A percentile compares a stretch with the other conserved stretches of the same genome.
phyloP scores from a whole-genome alignment of 495 filamentous ascomycete genomes.

The Neurospora sp. region DNA sequence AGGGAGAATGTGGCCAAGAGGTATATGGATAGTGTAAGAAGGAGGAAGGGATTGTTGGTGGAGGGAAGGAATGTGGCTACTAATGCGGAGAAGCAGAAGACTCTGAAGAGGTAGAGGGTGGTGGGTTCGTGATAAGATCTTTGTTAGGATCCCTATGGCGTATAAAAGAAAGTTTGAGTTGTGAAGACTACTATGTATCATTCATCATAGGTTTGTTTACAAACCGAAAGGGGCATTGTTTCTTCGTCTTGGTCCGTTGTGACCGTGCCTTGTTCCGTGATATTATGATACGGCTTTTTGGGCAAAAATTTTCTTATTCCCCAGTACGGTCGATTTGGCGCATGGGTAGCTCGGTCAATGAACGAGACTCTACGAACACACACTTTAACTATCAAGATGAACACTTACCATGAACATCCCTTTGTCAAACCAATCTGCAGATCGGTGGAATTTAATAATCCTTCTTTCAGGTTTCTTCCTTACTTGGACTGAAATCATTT shows the following conservation, averaged over 20 bases:
- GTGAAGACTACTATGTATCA: neutral
- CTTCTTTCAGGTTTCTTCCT: neutral
- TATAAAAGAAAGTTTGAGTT: neutral
- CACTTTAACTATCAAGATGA: neutral
- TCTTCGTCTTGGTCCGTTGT: neutral
- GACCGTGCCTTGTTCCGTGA: neutral
- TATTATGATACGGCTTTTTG: neutral
- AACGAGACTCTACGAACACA: neutral
- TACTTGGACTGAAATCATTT: neutral
- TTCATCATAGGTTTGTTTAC: neutral
- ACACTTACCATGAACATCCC: neutral
- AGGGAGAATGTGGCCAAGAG: constrained; percentile 89
- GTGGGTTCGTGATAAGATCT: too few relatives aligned
- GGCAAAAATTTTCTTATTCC: neutral
- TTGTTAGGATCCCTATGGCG: neutral
- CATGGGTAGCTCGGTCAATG: neutral
- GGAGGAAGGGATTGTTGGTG: constrained; percentile 77
- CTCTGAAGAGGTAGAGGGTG: constrained; percentile 68
- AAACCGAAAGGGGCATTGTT: neutral
- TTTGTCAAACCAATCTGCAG: neutral
- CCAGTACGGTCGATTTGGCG: neutral
- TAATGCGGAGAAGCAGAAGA: constrained; percentile 98
- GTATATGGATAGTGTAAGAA: constrained; percentile 85
- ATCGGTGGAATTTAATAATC: neutral
- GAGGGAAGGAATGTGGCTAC: constrained; percentile 59